Conservation (phyloP, 2,329 filamentous ascomycete species). For the Aspergillus sp. region DNA sequence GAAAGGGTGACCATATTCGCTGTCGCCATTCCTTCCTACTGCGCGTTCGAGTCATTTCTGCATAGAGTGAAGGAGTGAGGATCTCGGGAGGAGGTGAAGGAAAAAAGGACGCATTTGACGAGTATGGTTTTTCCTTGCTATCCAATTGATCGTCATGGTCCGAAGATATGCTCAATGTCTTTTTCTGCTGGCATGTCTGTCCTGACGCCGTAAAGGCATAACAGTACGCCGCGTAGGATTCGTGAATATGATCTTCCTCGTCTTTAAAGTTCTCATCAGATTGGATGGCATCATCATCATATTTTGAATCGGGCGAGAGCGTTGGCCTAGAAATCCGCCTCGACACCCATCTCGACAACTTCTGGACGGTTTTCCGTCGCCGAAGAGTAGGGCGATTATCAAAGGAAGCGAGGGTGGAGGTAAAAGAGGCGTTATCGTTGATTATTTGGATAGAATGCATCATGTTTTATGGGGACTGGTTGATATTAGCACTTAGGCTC, state of each 20-base stretch:
- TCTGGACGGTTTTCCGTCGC: conserved; percentile 7
- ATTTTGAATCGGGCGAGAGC: neutral
- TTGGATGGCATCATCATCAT: neutral
- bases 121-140: too few species aligned
- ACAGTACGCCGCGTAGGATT: too few species aligned
- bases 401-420: conserved; percentile 5
- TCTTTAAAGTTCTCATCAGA: conserved; percentile 1
- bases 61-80: conserved; percentile 1
- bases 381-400: conserved; percentile 1
- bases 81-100: neutral
- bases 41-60: neutral
- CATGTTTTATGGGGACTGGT: neutral
- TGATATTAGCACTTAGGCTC: neutral
- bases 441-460: conserved; percentile 8
- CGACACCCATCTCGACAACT: conserved; percentile 10
- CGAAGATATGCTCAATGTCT: too few species aligned
- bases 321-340: conserved; percentile 10
- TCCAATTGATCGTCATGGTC: too few species aligned
- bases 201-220: too few species aligned
- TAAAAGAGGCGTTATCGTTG: conserved; percentile 9
- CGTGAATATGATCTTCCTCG: too few species aligned
- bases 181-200: too few species aligned
- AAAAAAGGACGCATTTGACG: neutral
- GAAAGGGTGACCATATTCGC: neutral
- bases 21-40: neutral